Conservation (phyloP, 129 eudicot species). For the Centaurea solstitialis region DNA sequence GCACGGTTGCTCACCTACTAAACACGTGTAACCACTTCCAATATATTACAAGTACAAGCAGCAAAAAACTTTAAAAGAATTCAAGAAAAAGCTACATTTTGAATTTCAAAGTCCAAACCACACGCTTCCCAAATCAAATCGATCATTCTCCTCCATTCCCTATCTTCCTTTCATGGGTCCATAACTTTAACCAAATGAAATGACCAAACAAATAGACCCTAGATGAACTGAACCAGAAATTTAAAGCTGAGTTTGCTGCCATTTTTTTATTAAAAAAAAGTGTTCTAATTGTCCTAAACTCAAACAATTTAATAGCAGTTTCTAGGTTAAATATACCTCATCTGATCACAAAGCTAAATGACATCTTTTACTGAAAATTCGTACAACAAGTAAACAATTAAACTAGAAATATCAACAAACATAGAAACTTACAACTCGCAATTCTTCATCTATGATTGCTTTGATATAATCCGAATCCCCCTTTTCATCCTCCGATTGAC, state of each 20-base stretch:
- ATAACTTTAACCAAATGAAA: background rate
- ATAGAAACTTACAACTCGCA: constrained; percentile 57
- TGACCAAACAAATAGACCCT: background rate
- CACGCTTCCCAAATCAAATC: background rate
- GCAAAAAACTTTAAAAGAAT: background rate
- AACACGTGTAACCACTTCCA: background rate
- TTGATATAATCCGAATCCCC: constrained; percentile 41
- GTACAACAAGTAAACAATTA: background rate
- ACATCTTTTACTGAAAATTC: background rate
- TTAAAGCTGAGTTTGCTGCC: background rate
- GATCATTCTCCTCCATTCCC: background rate
- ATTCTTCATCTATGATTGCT: constrained; percentile 59
- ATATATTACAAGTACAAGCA: background rate
- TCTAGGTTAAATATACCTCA: background rate
- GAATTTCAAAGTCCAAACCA: background rate
- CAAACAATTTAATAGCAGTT: background rate
- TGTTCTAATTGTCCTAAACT: background rate
- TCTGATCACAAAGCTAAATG: background rate
- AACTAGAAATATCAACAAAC: constrained; percentile 3
- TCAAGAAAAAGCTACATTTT: background rate
- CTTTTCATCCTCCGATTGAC: constrained; percentile 27
- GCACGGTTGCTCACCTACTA: background rate
- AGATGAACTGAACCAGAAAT: background rate
- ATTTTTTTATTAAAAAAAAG: background rate
- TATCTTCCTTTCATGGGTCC: background rate